Evolutionary conservation across 164 flowering plant genomes (phyloP).

Genomic region (Chimonanthus salicifolius): DNA sequence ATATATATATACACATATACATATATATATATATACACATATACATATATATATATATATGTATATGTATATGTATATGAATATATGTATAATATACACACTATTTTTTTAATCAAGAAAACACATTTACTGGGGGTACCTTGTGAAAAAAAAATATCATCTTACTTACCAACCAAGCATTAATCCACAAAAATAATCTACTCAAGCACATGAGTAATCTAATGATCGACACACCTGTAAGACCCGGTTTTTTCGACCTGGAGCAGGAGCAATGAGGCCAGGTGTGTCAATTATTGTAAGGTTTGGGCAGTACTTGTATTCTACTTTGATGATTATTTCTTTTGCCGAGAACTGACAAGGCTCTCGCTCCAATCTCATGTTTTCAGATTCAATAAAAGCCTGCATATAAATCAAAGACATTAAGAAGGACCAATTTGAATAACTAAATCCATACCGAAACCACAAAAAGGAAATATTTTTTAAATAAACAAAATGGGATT

Average conservation of each 20-base stretch:
- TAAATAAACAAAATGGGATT: too few species aligned
- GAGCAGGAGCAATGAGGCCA: slow-evolving; percentile 98
- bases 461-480: not conserved
- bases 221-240: slow-evolving; percentile 47
- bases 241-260: slow-evolving; percentile 68
- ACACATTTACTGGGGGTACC: not conserved
- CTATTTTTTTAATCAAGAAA: too few species aligned
- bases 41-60: too few species aligned
- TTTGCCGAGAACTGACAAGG: slow-evolving; percentile 75
- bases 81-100: too few species aligned
- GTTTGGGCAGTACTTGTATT: slow-evolving; percentile 87
- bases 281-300: slow-evolving; percentile 96
- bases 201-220: not conserved
- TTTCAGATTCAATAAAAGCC: slow-evolving; percentile 94
- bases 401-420: slow-evolving; percentile 20
- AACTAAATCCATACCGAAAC: not conserved
- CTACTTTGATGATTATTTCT: slow-evolving; percentile 75
- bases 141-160: not conserved
- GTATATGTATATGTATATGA: too few species aligned
- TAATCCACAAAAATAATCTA: not conserved
- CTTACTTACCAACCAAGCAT: not conserved
- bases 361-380: slow-evolving; percentile 84
- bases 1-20: too few species aligned
- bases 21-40: too few species aligned
- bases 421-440: not conserved